These are phyloP conservation scores for Conticribra guillardii DNA, from an alignment of 108 stramenopile genomes.

Conservation along the genomic window DNA sequence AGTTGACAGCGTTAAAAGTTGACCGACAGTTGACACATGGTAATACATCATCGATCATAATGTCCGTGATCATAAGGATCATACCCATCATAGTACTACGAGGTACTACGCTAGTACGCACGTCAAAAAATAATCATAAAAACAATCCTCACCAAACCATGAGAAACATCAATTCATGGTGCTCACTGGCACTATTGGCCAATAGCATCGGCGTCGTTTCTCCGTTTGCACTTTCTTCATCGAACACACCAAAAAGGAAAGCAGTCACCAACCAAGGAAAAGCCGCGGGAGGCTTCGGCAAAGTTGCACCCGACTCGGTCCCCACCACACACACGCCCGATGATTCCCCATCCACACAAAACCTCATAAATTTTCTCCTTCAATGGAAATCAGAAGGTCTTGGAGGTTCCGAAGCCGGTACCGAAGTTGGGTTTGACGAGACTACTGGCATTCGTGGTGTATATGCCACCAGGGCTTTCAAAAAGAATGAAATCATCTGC, in stretches of 20 bases:
- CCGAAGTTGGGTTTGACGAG: constrained; percentile 52
- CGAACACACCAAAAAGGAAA: constrained; percentile 23
- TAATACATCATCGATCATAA: too few species aligned
- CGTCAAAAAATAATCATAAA: too few species aligned
- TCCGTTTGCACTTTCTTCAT: constrained; percentile 34
- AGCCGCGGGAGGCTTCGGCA: constrained; percentile 32
- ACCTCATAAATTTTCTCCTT: constrained; percentile 53
- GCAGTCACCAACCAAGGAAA: constrained; percentile 28
- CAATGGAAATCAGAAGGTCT: constrained; percentile 57
- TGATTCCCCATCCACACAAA: constrained; percentile 44
- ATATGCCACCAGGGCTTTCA: constrained; percentile 59
- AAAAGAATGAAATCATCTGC: constrained; percentile 63
- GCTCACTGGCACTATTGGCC: too few species aligned
- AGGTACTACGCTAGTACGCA: too few species aligned
- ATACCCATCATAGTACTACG: too few species aligned
- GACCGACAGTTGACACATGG: too few species aligned
- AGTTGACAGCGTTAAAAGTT: too few species aligned
- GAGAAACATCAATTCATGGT: too few species aligned
- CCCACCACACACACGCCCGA: constrained; percentile 46
- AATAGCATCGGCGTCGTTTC: too few species aligned
- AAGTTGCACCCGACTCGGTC: constrained; percentile 16
- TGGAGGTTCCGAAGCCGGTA: constrained; percentile 33
- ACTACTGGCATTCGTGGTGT: constrained; percentile 55
- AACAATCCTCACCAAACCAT: too few species aligned
- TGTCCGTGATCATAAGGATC: too few species aligned